Percentiles rank a stretch among this genome's conserved stretches.
phyloP scores from a whole-genome alignment of 2,329 filamentous ascomycete species.

The Graphilbum sp. region DNA sequence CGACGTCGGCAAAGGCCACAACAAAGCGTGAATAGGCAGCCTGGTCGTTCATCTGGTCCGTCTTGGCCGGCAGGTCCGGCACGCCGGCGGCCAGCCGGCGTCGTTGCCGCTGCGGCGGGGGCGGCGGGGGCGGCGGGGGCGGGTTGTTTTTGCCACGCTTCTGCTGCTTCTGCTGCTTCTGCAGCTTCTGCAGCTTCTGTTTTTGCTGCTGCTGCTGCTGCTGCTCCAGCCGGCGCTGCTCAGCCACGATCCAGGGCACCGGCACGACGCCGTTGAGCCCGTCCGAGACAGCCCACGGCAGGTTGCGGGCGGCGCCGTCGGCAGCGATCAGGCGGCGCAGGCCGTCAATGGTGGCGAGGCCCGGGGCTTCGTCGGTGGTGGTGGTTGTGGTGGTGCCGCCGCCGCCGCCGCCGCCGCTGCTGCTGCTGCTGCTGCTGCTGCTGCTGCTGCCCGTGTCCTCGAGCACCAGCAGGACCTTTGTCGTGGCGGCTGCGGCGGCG shows the following conservation, averaged over 20 bases:
- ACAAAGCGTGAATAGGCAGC: conserved; percentile 29
- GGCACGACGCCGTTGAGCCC: conserved; percentile 11
- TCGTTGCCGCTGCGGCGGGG: conserved; percentile 7
- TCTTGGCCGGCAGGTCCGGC: conserved; percentile 6
- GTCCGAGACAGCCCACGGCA: conserved; percentile 18
- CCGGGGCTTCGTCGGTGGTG: conserved; percentile 5
- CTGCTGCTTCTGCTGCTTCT: too few relatives aligned
- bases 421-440: conserved; percentile 8
- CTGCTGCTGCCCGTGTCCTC: conserved; percentile 13
- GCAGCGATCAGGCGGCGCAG: conserved; percentile 22
- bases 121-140: too few relatives aligned
- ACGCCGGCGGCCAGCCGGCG: conserved; percentile 7
- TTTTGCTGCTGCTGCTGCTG: too few relatives aligned
- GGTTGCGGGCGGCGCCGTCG: conserved; percentile 25
- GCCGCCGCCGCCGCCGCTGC: conserved; percentile 6
- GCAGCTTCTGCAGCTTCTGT: too few relatives aligned
- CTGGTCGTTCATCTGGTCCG: conserved; percentile 15
- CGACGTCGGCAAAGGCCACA: conserved; percentile 35
- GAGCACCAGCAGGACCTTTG: conserved; percentile 20
- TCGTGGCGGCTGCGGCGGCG: conserved; percentile 8
- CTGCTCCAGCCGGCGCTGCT: conserved; percentile 4
- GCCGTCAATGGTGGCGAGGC: conserved; percentile 14
- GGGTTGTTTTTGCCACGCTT: neutral
- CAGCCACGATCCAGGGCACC: conserved; percentile 9
- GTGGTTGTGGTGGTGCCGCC: conserved; percentile 11